Evolutionary conservation across 306 rosid species (phyloP), one percentile per base, ranked within the genome.

Genomic region (Dryas alaskensis): DNA sequence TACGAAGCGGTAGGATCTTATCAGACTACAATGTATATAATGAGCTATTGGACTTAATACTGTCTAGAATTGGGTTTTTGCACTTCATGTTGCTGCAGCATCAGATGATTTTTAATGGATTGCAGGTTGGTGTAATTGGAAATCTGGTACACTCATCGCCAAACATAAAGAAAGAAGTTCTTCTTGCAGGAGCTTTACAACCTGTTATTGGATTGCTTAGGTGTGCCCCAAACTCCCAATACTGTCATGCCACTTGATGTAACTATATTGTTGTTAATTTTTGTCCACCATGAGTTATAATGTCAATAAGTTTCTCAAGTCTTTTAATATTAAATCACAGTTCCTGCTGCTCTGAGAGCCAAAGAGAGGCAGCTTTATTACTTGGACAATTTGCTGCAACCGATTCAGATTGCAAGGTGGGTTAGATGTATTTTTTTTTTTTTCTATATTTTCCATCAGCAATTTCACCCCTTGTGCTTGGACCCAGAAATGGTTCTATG

Each of bases 301-400:
- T 27, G 5, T 55, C 48, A 12, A 65, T 61, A 66, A 45, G 40
- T 51, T 52, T 14, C 67, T 61, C 54, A 70, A 46, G 31, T 69
- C 37, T 77, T 77, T 67, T 67, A 31, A 60, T 9, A 39, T 73
- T 76, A 63, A 73, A 54, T 66, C 72, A 77, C 82, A 94, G 99
- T 80, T 94, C 99, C 37, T 83, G 92, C 87, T 94, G 99, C 86
- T 86, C 92, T 46, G 99, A 94, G 86, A 94, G 99, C 84, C 97
- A 88, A 88, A 88, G 99, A 77, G 99, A 94, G 78, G 99, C 99
- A 27, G 99, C 99, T 68, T 83, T 94, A 86, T 87, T 94, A 78
- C 95, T 94, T 80, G 99, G 99, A 64, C 99, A 94, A 79, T 94
- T 94, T 75, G 99, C 99, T 27, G 97, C 99, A 48, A 94, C 99